Conservation (phyloP, 164 flowering plant species). For the Magnolia sinica region DNA sequence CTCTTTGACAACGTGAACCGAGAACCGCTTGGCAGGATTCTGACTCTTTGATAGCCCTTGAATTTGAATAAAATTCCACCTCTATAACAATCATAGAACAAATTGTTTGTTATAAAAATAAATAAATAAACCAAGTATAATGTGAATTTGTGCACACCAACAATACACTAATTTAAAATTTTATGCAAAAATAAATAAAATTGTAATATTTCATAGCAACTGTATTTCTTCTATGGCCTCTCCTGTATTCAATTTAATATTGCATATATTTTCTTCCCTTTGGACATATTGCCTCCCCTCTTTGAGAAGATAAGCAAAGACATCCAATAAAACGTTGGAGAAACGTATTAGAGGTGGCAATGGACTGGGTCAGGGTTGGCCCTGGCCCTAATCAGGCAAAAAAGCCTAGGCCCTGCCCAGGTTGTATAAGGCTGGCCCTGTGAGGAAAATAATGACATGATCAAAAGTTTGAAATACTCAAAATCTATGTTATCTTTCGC, state of each 20-base stretch:
- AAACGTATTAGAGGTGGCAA: not conserved
- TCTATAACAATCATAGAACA: conserved; percentile 20
- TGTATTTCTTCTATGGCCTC: not conserved
- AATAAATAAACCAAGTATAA: not conserved
- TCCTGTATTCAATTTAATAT: too few relatives aligned
- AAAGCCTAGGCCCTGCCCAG: too few relatives aligned
- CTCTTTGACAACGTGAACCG: conserved; percentile 42
- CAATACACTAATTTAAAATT: too few relatives aligned
- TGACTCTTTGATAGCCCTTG: conserved; percentile 25
- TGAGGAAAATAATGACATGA: too few relatives aligned
- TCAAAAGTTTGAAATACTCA: too few relatives aligned
- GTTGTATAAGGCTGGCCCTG: too few relatives aligned
- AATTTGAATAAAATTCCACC: conserved; percentile 26
- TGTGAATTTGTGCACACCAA: too few relatives aligned
- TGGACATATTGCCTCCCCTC: not conserved
- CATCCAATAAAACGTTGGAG: not conserved
- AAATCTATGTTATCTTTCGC: too few relatives aligned
- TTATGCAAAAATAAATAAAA: too few relatives aligned
- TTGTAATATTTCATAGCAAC: not conserved
- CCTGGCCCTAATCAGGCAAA: too few relatives aligned
- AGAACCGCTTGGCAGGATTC: conserved; percentile 15
- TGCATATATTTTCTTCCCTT: too few relatives aligned
- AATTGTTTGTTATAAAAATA: not conserved
- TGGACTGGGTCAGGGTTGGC: too few relatives aligned
- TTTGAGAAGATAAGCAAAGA: not conserved